phyloP scores from a whole-genome alignment of 2,329 filamentous ascomycete genomes.

The Podosphaera fusca region DNA sequence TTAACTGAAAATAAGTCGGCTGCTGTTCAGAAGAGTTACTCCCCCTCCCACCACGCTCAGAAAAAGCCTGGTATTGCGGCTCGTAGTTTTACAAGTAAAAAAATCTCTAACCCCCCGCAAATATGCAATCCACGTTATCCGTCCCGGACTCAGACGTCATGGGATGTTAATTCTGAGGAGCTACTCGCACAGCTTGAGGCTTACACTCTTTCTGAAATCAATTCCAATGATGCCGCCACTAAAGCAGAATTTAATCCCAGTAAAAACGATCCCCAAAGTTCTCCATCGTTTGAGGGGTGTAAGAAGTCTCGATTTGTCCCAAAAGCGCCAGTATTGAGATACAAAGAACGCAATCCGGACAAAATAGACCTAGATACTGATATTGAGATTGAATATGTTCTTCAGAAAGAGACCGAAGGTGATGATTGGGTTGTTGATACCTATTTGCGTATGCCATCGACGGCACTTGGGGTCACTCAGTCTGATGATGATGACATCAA shows the following conservation, averaged over 20 bases:
- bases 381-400: conserved; percentile 18
- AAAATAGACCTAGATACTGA: conserved; percentile 7
- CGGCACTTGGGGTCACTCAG: conserved; percentile 24
- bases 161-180: conserved; percentile 18
- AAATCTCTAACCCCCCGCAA: conserved; percentile 1
- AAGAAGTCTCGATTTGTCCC: conserved; percentile 26
- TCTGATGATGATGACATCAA: conserved; percentile 20
- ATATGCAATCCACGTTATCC: conserved; percentile 14
- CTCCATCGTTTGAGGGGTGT: background rate
- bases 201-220: conserved; percentile 35
- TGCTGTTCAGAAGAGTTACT: background rate
- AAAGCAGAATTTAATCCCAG: conserved; percentile 4
- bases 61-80: conserved; percentile 12
- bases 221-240: conserved; percentile 11
- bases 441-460: conserved; percentile 35
- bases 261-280: background rate
- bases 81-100: conserved; percentile 5
- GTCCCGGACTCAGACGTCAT: conserved; percentile 19
- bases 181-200: conserved; percentile 32
- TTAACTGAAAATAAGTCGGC: conserved; percentile 3
- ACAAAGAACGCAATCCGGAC: conserved; percentile 31
- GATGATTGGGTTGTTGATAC: conserved; percentile 41
- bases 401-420: conserved; percentile 23
- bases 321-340: conserved; percentile 30
- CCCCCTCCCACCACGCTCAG: background rate